Base-by-base conservation (phyloP, 495 filamentous ascomycete species). In the Aspergillus egyptiacus region DNA sequence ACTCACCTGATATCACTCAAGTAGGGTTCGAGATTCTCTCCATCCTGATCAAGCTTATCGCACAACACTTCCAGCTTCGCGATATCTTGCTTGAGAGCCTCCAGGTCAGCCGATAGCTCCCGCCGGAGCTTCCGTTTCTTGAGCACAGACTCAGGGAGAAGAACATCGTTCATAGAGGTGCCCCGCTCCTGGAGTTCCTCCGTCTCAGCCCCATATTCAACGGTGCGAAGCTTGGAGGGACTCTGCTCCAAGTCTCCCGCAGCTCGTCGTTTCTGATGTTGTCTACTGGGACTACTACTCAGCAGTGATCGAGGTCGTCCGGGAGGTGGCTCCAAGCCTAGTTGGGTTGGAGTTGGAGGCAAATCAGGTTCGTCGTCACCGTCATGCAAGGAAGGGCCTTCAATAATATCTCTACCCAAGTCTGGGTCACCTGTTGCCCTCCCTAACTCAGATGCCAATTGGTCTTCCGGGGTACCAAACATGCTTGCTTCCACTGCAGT, bases 301-400 rank as follows among this genome's bases (percentile, higher is more conserved):
- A 71, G 34, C 8, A 68, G 50, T 9, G 64, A 65, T 51, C 51
- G 65, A 1, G 60, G 58, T 31, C 67, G 67, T 35, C 65, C 65
- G 1, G 64, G 66, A 5, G 65, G 68, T 32, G 60, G 63, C 49
- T 73, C 77, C 45, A 83, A 64, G 3, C 80, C 79, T 31, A 73
- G 56, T 47, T 83, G 75, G 24, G 79, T 80, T 15, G 84, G 84
- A 3, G 84, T 88, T 8, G 83, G 83, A 7, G 85, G 85, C 18
- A 89, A 69, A 28, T 85, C 82, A 7, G 83, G 84, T 54, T 89
- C 84, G 14, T 71, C 68, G 19, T 68, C 46, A 10, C 66, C 71
- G 0, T 69, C 70, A 4, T 60, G 62, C 34, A 68, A 59, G 6
- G 71, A 64, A 18, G 63, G 64, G 36, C 38, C 41, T 17, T 4